Conservation (phyloP, 2,329 filamentous ascomycete species). For the Calonectria multiphialidica region DNA sequence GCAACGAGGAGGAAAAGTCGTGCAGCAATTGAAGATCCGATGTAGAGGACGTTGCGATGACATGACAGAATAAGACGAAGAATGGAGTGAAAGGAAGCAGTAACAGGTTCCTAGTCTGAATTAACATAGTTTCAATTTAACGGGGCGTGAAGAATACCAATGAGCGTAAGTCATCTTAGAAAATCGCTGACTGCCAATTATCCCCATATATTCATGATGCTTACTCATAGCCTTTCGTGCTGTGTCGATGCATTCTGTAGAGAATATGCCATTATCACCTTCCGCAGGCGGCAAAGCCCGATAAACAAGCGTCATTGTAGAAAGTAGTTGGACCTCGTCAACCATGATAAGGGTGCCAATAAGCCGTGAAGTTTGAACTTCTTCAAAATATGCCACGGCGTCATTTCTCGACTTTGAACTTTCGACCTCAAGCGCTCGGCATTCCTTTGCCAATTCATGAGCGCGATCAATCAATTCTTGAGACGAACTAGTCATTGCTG, state of each 20-base stretch:
- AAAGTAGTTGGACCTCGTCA: constrained; percentile 61
- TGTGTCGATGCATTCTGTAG: constrained; percentile 60
- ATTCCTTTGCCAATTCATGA: constrained; percentile 52
- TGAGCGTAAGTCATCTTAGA: constrained; percentile 63
- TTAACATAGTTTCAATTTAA: too few species aligned
- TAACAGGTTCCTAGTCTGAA: constrained; percentile 60
- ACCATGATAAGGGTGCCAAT: constrained; percentile 58
- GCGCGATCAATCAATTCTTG: constrained; percentile 56
- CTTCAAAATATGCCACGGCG: constrained; percentile 52
- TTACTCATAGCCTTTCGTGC: constrained; percentile 61
- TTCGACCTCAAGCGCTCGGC: constrained; percentile 51
- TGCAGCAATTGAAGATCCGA: constrained; percentile 67
- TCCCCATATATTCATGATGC: constrained; percentile 59
- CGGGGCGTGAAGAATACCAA: constrained; percentile 53
- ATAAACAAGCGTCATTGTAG: constrained; percentile 64
- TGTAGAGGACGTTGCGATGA: constrained; percentile 65
- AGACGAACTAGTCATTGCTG: constrained; percentile 55
- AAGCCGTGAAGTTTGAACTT: constrained; percentile 53
- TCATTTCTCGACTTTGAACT: constrained; percentile 49
- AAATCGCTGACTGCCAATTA: constrained; percentile 53
- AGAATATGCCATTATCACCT: constrained; percentile 57
- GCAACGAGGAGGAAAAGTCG: constrained; percentile 68
- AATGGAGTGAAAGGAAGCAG: constrained; percentile 71
- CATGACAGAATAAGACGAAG: constrained; percentile 69
- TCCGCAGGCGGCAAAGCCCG: constrained; percentile 62